Conservation (phyloP, 2,329 filamentous ascomycete species). For the Ophiostoma piceae region DNA sequence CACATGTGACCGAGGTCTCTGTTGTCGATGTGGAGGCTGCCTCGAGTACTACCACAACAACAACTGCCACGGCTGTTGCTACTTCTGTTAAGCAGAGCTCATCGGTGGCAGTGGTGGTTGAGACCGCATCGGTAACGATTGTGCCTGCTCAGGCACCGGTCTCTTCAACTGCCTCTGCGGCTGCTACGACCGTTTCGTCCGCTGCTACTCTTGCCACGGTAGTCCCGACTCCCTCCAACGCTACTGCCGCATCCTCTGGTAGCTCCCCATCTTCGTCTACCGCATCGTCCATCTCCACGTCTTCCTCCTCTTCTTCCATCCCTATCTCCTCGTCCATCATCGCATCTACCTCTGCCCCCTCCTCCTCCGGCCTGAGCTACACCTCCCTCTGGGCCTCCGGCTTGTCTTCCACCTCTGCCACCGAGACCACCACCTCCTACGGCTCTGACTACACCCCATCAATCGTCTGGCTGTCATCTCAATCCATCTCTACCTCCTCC, state of each 20-base stretch:
- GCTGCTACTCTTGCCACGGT: not conserved
- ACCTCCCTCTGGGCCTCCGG: not conserved
- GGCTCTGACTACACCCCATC: constrained; percentile 10
- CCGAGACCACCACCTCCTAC: constrained; percentile 16
- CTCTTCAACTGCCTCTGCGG: not conserved
- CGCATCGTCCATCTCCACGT: not conserved
- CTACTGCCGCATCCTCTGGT: not conserved
- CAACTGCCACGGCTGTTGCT: constrained; percentile 6
- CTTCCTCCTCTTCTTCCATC: not conserved
- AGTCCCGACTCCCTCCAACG: not conserved
- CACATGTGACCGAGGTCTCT: constrained; percentile 30
- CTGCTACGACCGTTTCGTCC: not conserved
- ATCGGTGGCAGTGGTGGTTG: constrained; percentile 8
- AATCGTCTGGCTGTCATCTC: not conserved
- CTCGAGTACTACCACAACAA: constrained; percentile 19
- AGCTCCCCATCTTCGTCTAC: not conserved
- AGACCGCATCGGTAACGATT: not conserved
- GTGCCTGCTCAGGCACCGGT: not conserved
- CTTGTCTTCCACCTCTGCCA: not conserved
- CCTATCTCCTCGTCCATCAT: not conserved
- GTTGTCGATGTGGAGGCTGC: constrained; percentile 27
- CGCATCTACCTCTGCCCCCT: not conserved
- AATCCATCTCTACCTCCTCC: not conserved
- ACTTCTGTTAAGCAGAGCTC: not conserved
- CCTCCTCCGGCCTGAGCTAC: not conserved